Conservation (phyloP, 139 green algal genomes). For the Asterochloris erici region DNA sequence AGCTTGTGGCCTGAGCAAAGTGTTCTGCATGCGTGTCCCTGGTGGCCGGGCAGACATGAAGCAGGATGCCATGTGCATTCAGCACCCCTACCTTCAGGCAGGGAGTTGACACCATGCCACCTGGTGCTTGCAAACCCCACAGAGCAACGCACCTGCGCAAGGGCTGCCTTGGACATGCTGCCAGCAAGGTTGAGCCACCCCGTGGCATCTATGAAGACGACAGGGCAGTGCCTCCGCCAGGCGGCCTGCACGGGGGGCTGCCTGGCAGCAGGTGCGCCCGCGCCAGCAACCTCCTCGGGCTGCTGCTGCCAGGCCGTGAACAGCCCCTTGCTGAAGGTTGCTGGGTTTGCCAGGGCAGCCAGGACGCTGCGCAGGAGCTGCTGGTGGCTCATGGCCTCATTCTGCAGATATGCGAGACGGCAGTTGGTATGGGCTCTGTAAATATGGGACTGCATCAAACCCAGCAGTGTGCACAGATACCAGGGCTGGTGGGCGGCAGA, state of each 20-base stretch:
- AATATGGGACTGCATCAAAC: neutral
- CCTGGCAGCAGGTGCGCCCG: neutral
- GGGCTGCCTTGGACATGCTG: constrained; percentile 28
- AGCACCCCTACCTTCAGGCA: too few relatives aligned
- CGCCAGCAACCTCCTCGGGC: neutral
- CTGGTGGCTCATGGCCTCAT: constrained; percentile 44
- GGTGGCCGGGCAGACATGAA: neutral
- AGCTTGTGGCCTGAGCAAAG: neutral
- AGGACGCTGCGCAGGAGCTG: constrained; percentile 57
- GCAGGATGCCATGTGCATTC: neutral
- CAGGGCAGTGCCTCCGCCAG: constrained; percentile 32
- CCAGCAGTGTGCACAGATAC: neutral
- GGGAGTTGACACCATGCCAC: too few relatives aligned
- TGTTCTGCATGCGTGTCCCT: neutral
- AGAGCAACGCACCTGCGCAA: constrained; percentile 33
- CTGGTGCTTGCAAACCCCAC: too few relatives aligned
- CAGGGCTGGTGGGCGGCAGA: neutral
- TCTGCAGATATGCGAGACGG: constrained; percentile 23
- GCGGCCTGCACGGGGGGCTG: constrained; percentile 22
- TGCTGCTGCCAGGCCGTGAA: constrained; percentile 26
- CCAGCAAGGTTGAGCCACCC: constrained; percentile 66
- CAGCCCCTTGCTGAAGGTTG: constrained; percentile 41
- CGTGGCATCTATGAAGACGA: constrained; percentile 57
- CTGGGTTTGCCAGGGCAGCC: constrained; percentile 36
- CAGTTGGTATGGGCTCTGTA: neutral